phyloP scores from a whole-genome alignment of 805 yeast species.

The Clavispora phyllophila region DNA sequence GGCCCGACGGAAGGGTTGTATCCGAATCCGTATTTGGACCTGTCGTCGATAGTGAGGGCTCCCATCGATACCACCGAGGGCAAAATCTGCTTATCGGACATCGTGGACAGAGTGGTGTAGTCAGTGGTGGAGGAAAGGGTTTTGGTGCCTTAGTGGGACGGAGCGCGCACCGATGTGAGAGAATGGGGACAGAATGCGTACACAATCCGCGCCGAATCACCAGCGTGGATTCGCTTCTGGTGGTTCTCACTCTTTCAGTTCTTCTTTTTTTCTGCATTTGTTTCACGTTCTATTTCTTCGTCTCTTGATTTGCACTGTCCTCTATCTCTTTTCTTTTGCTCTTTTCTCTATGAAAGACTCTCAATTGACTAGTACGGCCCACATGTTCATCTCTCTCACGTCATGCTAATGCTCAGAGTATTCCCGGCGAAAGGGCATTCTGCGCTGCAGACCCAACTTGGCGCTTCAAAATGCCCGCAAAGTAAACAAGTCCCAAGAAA shows the following conservation, averaged over 20 bases:
- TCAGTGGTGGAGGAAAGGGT: too few species aligned
- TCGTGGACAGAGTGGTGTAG: background rate
- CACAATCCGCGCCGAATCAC: too few species aligned
- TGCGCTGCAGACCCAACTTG: background rate
- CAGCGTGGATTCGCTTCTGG: too few species aligned
- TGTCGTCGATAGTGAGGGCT: constrained; percentile 14
- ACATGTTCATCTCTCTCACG: background rate
- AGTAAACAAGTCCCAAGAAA: background rate
- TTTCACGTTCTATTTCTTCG: too few species aligned
- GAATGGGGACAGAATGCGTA: too few species aligned
- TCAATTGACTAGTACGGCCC: background rate
- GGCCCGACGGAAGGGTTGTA: constrained; percentile 42
- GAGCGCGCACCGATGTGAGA: too few species aligned
- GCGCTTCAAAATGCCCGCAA: background rate
- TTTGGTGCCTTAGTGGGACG: background rate
- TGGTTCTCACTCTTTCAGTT: too few species aligned
- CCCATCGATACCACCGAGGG: constrained; percentile 16
- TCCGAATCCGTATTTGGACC: constrained; percentile 31
- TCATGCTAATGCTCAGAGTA: background rate
- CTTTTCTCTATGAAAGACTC: background rate
- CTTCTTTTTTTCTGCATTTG: too few species aligned
- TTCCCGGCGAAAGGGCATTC: background rate
- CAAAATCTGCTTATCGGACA: constrained; percentile 15
- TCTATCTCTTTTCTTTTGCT: background rate
- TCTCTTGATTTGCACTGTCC: too few species aligned